phyloP scores from a whole-genome alignment of 345 rosid species.

The Bretschneidera sinensis region DNA sequence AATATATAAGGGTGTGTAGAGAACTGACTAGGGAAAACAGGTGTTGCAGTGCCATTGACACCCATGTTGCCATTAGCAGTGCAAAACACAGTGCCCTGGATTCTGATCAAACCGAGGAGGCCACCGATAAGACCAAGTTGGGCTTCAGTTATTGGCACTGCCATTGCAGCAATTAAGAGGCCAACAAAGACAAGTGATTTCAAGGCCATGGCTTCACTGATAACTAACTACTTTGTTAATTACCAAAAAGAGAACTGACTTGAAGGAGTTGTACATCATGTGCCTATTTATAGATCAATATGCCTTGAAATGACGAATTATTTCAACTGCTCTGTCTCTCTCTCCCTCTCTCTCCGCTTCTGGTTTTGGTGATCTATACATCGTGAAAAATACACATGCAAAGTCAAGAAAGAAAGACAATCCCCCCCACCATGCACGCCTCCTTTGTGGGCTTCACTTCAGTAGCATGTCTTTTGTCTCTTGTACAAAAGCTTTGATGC shows the following conservation, averaged over 20 bases:
- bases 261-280: no score
- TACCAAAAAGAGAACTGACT: background rate
- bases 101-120: slow-evolving; percentile 35
- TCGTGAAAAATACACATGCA: no score
- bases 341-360: no score
- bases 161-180: slow-evolving; percentile 16
- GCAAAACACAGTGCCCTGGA: slow-evolving; percentile 50
- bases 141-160: slow-evolving; percentile 41
- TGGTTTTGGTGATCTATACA: no score
- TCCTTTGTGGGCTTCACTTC: background rate
- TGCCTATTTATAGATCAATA: no score
- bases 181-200: slow-evolving; percentile 25
- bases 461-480: no score
- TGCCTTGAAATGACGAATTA: no score
- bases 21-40: slow-evolving; percentile 43
- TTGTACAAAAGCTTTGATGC: no score
- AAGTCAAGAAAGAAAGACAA: no score
- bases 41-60: slow-evolving; percentile 33
- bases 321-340: no score
- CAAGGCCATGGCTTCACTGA: slow-evolving; percentile 19
- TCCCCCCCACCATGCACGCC: background rate
- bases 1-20: no score
- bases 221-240: background rate
- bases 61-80: slow-evolving; percentile 36
- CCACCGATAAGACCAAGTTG: slow-evolving; percentile 38